A percentile compares a stretch with the other conserved stretches of the same genome.
Conservation (phyloP, 75 land plant species). For the Selaginella moellendorffii region DNA sequence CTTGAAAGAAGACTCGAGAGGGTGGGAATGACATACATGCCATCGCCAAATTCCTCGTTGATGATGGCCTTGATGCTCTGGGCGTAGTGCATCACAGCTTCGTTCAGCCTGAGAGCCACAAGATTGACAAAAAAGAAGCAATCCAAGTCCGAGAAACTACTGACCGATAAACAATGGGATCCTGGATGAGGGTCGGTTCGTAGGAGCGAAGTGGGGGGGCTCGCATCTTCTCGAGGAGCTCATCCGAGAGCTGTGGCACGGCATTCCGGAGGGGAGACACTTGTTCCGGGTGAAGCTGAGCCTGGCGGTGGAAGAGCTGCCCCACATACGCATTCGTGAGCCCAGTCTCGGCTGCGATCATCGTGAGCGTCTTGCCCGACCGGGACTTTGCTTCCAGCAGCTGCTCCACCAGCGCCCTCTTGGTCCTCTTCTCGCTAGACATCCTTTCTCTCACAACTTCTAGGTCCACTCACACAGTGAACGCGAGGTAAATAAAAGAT, state of each 20-base stretch:
- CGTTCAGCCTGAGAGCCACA: constrained; percentile 56
- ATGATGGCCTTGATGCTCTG: constrained; percentile 89
- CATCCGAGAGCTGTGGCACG: constrained; percentile 44
- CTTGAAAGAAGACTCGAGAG: no score
- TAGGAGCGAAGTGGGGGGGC: constrained; percentile 56
- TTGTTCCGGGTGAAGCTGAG: constrained; percentile 53
- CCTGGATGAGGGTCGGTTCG: constrained; percentile 53
- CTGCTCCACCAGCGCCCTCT: constrained; percentile 22
- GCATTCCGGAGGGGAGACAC: constrained; percentile 36
- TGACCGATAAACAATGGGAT: constrained; percentile 83
- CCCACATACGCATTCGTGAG: constrained; percentile 93
- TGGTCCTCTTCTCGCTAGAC: no score
- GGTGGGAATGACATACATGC: constrained; percentile 97
- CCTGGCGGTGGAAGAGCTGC: constrained; percentile 78
- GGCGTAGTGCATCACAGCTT: constrained; percentile 83
- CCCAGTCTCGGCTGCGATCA: constrained; percentile 71
- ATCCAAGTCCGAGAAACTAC: no score
- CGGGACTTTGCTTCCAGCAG: constrained; percentile 32
- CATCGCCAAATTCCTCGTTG: constrained; percentile 96
- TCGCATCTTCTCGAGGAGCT: constrained; percentile 52
- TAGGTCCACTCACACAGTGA: no score
- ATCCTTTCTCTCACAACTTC: no score
- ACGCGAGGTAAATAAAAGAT: no score
- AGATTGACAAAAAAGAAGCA: neutral
- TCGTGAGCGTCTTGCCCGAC: constrained; percentile 43